A percentile compares a stretch with the other conserved stretches of the same genome.
Conservation (phyloP, 352 stramenopile genomes). For the Globisporangium cystogenes region DNA sequence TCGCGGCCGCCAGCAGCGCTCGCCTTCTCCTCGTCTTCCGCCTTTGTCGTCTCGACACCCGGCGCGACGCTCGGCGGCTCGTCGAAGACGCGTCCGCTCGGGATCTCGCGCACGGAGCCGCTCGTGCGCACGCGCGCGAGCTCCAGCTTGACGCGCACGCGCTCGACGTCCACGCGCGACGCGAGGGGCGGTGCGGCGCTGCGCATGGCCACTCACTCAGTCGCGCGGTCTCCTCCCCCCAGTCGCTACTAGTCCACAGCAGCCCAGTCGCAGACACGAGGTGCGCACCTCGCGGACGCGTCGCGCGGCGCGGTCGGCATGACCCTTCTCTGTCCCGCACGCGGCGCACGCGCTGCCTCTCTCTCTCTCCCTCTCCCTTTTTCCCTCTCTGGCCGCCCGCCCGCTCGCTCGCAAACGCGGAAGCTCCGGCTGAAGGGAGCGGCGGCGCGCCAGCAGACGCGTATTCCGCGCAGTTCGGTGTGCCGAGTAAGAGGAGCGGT, state of each 20-base stretch:
- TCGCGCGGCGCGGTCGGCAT: background rate
- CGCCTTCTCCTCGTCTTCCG: too few species aligned
- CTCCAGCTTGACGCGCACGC: constrained; percentile 34
- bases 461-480: background rate
- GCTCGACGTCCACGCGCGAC: constrained; percentile 22
- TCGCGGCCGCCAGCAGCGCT: background rate
- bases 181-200: background rate
- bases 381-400: background rate
- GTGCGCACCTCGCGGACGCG: background rate
- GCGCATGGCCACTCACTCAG: background rate
- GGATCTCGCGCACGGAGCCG: constrained; percentile 22
- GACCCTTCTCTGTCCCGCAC: background rate
- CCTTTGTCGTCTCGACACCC: background rate
- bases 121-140: constrained; percentile 28
- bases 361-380: background rate
- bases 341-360: background rate
- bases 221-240: background rate
- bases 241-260: background rate
- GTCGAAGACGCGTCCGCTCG: constrained; percentile 57
- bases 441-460: constrained; percentile 1
- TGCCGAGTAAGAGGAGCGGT: too few species aligned
- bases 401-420: constrained; percentile 3
- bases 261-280: background rate
- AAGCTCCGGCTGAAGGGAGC: constrained; percentile 11
- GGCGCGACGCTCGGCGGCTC: constrained; percentile 18